These are phyloP conservation scores for Remersonia thermophila DNA, from an alignment of 2,329 filamentous ascomycete species.

Conservation along the genomic window DNA sequence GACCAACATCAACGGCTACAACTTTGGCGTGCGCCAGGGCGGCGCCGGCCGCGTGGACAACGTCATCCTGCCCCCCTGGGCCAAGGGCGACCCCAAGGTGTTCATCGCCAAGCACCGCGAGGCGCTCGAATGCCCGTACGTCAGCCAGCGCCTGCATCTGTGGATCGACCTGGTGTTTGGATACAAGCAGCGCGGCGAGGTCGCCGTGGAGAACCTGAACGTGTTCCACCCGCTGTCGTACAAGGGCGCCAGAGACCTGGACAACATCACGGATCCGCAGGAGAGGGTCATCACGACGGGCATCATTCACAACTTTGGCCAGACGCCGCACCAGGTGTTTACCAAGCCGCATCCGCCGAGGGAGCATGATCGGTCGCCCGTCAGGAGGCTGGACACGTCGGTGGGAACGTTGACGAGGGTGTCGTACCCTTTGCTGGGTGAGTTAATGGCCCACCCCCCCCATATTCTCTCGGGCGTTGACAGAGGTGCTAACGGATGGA, in stretches of 20 bases:
- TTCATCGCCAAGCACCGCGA: constrained; percentile 96
- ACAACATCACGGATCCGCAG: constrained; percentile 77
- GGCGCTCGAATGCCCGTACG: constrained; percentile 83
- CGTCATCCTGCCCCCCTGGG: constrained; percentile 88
- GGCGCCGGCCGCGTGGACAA: constrained; percentile 69
- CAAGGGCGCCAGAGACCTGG: constrained; percentile 82
- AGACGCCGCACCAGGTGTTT: constrained; percentile 94
- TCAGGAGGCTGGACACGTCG: constrained; percentile 62
- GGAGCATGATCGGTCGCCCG: constrained; percentile 53
- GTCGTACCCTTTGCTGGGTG: constrained; percentile 63
- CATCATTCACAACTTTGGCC: constrained; percentile 97
- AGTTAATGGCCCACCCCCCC: too few relatives aligned
- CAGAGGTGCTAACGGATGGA: not conserved
- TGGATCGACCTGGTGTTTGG: constrained; percentile 98
- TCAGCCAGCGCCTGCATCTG: constrained; percentile 76
- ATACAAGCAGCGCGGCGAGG: constrained; percentile 83
- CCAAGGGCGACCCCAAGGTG: constrained; percentile 87
- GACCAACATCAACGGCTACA: constrained; percentile 85
- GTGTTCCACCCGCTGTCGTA: constrained; percentile 96
- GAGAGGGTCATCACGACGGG: constrained; percentile 82
- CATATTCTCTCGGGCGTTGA: not conserved
- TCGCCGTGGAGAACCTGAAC: constrained; percentile 81
- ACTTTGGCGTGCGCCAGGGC: constrained; percentile 81
- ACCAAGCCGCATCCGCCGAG: constrained; percentile 64
- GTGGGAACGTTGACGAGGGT: constrained; percentile 65